Conservation (phyloP, 306 rosid species). For the Ammopiptanthus mongolicus region DNA sequence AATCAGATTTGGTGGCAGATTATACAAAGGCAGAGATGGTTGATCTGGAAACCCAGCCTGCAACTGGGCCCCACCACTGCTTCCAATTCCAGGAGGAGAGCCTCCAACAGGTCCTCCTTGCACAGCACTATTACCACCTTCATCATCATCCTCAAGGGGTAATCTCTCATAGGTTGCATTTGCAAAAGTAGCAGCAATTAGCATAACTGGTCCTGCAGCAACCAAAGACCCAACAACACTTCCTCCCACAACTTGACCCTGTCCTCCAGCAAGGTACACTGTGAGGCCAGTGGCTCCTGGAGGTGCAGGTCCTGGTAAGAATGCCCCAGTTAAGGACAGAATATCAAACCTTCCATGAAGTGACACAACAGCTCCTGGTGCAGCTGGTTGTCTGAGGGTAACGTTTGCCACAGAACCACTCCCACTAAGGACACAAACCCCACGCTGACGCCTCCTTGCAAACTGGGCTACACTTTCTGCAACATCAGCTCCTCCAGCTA, state of each 20-base stretch:
- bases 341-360: conserved; percentile 93
- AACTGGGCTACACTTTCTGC: conserved; percentile 74
- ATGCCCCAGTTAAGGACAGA: conserved; percentile 70
- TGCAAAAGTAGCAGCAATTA: conserved; percentile 87
- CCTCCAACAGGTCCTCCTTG: conserved; percentile 41
- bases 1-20: conserved; percentile 55
- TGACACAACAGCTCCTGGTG: conserved; percentile 68
- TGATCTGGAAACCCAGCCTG: conserved; percentile 54
- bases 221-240: conserved; percentile 80
- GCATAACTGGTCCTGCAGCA: conserved; percentile 90
- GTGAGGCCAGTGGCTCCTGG: conserved; percentile 82
- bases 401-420: conserved; percentile 89
- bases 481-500: conserved; percentile 71
- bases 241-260: conserved; percentile 87
- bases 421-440: conserved; percentile 85
- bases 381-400: conserved; percentile 74
- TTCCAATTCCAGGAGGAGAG: conserved; percentile 43
- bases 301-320: conserved; percentile 80
- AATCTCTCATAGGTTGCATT: conserved; percentile 88
- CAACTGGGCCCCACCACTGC: conserved; percentile 37
- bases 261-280: conserved; percentile 81
- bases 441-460: conserved; percentile 75
- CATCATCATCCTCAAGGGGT: conserved; percentile 79
- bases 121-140: conserved; percentile 17
- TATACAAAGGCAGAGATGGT: conserved; percentile 53